Base-by-base conservation (phyloP, 495 filamentous ascomycete genomes). In the Platismatia glauca region DNA sequence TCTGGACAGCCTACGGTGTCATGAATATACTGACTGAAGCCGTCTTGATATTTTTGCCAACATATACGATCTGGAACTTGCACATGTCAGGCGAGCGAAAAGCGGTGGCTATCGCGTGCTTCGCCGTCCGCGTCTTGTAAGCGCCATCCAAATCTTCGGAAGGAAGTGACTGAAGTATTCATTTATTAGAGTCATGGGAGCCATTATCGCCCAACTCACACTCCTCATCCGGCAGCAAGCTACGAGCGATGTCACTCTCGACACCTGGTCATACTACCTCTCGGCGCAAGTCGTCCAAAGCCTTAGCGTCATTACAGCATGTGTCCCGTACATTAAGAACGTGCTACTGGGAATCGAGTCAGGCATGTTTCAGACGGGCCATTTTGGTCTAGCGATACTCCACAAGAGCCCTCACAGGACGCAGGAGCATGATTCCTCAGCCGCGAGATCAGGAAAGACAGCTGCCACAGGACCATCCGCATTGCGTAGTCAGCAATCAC, bases 281-380 rank as follows among this genome's bases (percentile, higher is more conserved):
- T 70, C 69, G 1, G 73, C 69, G 22, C 76, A 75, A 33, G 65
- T 76, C 27, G 68, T 69, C 9, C 71, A 76, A 16, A 69, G 64
- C 4, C 57, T 77, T 5, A 75, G 76, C 48, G 70, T 78, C 7
- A 65, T 77, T 11, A 78, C 76, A 7, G 74, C 75, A 4, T 79
- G 76, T 57, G 69, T 73, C 0, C 76, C 78, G 0, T 78, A 80
- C 44, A 72, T 79, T 34, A 76, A 74, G 33, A 77, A 76, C 0
- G 77, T 79, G 55, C 67, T 79, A 1, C 8, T 57, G 0, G 60
- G 60, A 34, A n/a, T 62, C 29, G 60, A 62, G 38, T 62, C 60
- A 7, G 60, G 60, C 20, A 38, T 62, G 60, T 38, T 62, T 4
- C 60, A 62, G 20, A 62, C 60, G 12, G 60, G 60, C 27, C 44